Evolutionary conservation across 2,329 filamentous ascomycete species (phyloP).

Genomic region (Zymoseptoria brevis): DNA sequence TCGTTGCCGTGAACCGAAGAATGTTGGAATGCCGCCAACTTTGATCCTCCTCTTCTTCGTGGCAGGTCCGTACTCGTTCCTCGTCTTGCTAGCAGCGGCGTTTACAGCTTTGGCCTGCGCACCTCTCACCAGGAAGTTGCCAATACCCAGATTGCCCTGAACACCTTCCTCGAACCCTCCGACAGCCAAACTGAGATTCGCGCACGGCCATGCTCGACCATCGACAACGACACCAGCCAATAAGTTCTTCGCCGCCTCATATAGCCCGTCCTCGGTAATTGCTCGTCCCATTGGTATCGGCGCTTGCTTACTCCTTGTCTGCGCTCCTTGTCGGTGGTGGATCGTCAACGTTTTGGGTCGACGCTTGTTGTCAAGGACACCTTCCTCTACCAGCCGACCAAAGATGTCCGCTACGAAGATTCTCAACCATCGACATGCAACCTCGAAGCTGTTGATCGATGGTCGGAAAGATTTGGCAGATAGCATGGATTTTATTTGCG

Average conservation of each 20-base stretch:
- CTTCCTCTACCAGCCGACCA: slow-evolving; percentile 81
- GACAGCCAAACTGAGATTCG: slow-evolving; percentile 81
- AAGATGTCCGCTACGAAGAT: slow-evolving; percentile 93
- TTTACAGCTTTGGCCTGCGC: slow-evolving; percentile 47
- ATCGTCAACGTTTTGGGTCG: slow-evolving; percentile 79
- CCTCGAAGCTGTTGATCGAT: slow-evolving; percentile 66
- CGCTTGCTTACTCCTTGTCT: slow-evolving; percentile 65
- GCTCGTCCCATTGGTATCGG: slow-evolving; percentile 69
- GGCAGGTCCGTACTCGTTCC: slow-evolving; percentile 18
- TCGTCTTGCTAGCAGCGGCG: slow-evolving; percentile 16
- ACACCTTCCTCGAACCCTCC: slow-evolving; percentile 88
- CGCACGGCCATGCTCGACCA: slow-evolving; percentile 78
- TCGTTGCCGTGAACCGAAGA: slow-evolving; percentile 26
- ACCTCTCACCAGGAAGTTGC: slow-evolving; percentile 68
- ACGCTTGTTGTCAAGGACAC: slow-evolving; percentile 76
- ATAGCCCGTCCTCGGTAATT: slow-evolving; percentile 64
- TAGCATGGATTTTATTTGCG: slow-evolving; percentile 94
- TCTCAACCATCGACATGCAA: slow-evolving; percentile 74
- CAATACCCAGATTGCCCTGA: slow-evolving; percentile 76
- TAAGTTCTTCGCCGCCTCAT: slow-evolving; percentile 67
- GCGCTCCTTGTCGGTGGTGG: slow-evolving; percentile 66
- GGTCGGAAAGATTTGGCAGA: slow-evolving; percentile 93
- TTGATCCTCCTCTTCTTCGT: slow-evolving; percentile 32
- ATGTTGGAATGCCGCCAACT: slow-evolving; percentile 29
- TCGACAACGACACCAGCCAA: slow-evolving; percentile 71